Evolutionary conservation across 129 eudicot species (phyloP).

Genomic region (Deinandra increscens): DNA sequence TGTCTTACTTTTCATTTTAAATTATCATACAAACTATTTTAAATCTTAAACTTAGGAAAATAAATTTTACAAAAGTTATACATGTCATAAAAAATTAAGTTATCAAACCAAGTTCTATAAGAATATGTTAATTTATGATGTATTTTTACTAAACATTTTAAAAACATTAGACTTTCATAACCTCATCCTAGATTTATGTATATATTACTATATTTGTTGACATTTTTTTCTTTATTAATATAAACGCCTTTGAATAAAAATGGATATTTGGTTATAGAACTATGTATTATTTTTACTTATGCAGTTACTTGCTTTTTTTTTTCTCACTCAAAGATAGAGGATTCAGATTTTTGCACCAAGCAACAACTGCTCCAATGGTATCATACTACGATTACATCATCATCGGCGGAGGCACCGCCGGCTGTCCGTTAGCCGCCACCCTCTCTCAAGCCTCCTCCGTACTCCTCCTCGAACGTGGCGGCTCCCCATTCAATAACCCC

Average conservation of each 20-base stretch:
- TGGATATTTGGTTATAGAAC: background rate
- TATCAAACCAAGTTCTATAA: too few species aligned
- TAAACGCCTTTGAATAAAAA: background rate
- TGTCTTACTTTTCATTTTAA: background rate
- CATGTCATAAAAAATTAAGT: too few species aligned
- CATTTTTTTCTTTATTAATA: background rate
- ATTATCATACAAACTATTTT: too few species aligned
- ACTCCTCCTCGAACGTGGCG: constrained; percentile 97
- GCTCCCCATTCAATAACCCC: constrained; percentile 75
- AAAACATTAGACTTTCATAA: too few species aligned
- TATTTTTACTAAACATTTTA: too few species aligned
- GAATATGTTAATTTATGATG: too few species aligned
- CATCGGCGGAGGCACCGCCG: constrained; percentile 91
- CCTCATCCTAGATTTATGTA: too few species aligned
- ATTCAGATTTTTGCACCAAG: constrained; percentile 57
- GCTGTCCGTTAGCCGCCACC: constrained; percentile 81
- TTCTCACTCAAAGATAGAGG: constrained; percentile 38
- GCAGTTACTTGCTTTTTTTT: background rate
- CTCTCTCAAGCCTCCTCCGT: constrained; percentile 73
- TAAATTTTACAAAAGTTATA: too few species aligned
- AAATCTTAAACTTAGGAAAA: too few species aligned
- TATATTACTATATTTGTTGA: background rate
- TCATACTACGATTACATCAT: constrained; percentile 86
- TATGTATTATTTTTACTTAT: too few species aligned
- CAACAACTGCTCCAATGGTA: constrained; percentile 59